phyloP scores from a whole-genome alignment of 257 asterid species.

The Lavandula angustifolia region DNA sequence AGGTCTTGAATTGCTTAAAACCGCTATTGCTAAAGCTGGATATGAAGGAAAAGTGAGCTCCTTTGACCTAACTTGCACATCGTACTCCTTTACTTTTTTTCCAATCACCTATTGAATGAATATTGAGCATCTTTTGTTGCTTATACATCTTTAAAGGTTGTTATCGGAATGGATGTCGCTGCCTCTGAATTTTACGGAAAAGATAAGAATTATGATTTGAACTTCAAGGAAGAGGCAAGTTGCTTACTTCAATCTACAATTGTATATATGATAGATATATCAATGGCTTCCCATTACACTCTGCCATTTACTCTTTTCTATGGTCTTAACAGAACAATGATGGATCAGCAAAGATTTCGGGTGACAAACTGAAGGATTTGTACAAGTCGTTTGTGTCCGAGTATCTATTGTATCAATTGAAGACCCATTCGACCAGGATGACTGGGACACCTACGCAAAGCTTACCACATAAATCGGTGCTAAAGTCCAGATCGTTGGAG shows the following conservation, averaged over 20 bases:
- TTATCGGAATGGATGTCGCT: slow-evolving; percentile 99
- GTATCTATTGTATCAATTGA: slow-evolving; percentile 94
- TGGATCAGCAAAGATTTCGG: slow-evolving; percentile 79
- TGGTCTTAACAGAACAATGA: slow-evolving; percentile 62
- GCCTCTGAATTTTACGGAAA: slow-evolving; percentile 91
- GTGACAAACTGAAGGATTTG: slow-evolving; percentile 83
- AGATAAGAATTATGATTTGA: slow-evolving; percentile 81
- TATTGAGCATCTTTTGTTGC: slow-evolving; percentile 3
- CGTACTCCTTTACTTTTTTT: neutral
- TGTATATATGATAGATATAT: too few relatives aligned
- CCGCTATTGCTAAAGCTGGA: slow-evolving; percentile 93
- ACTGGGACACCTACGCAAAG: slow-evolving; percentile 85
- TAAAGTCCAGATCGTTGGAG: slow-evolving; percentile 92
- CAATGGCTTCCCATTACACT: neutral
- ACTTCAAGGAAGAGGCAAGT: slow-evolving; percentile 93
- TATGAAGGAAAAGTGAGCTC: slow-evolving; percentile 69
- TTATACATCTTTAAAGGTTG: slow-evolving; percentile 52
- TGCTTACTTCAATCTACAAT: slow-evolving; percentile 15
- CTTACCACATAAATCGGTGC: slow-evolving; percentile 70
- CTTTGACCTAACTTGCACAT: neutral
- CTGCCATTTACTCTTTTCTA: slow-evolving; percentile 2
- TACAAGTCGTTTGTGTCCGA: slow-evolving; percentile 81
- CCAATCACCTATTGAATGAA: slow-evolving; percentile 11
- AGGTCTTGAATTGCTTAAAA: slow-evolving; percentile 94
- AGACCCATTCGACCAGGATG: slow-evolving; percentile 97